Conservation (phyloP, 805 yeast species). For the Nakazawaea molendinolei region DNA sequence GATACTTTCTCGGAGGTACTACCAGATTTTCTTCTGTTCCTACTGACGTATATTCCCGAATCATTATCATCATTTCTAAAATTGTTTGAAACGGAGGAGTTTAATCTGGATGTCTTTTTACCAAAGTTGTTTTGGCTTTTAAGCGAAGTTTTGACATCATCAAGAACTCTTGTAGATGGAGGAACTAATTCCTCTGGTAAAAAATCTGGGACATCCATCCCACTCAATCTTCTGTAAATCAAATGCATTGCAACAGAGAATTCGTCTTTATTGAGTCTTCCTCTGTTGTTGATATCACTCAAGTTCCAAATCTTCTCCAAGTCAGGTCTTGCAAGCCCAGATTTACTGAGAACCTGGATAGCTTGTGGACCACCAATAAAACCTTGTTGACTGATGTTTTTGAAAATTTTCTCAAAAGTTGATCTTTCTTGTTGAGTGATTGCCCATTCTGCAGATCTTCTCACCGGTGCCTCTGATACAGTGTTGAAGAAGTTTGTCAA, state of each 20-base stretch:
- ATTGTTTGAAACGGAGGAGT: slow-evolving; percentile 31
- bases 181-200: slow-evolving; percentile 90
- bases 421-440: slow-evolving; percentile 84
- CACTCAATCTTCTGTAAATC: slow-evolving; percentile 84
- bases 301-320: slow-evolving; percentile 89
- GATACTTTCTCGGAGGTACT: slow-evolving; percentile 17
- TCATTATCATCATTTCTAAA: slow-evolving; percentile 74
- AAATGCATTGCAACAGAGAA: slow-evolving; percentile 97
- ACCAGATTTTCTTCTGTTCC: slow-evolving; percentile 46
- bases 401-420: slow-evolving; percentile 81
- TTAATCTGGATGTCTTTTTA: slow-evolving; percentile 17
- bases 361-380: slow-evolving; percentile 75
- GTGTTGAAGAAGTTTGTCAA: slow-evolving; percentile 28
- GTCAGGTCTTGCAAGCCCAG: slow-evolving; percentile 81
- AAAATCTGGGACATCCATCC: slow-evolving; percentile 72
- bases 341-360: slow-evolving; percentile 80
- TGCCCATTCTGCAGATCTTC: slow-evolving; percentile 61
- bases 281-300: slow-evolving; percentile 76
- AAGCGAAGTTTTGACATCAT: slow-evolving; percentile 64
- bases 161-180: slow-evolving; percentile 70
- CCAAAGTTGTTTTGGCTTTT: slow-evolving; percentile 29
- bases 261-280: slow-evolving; percentile 80
- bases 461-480: slow-evolving; percentile 26
- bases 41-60: slow-evolving; percentile 53
- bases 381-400: slow-evolving; percentile 81